phyloP scores from a whole-genome alignment of 2,329 filamentous ascomycete genomes.

The Colletotrichum euphorbiae region DNA sequence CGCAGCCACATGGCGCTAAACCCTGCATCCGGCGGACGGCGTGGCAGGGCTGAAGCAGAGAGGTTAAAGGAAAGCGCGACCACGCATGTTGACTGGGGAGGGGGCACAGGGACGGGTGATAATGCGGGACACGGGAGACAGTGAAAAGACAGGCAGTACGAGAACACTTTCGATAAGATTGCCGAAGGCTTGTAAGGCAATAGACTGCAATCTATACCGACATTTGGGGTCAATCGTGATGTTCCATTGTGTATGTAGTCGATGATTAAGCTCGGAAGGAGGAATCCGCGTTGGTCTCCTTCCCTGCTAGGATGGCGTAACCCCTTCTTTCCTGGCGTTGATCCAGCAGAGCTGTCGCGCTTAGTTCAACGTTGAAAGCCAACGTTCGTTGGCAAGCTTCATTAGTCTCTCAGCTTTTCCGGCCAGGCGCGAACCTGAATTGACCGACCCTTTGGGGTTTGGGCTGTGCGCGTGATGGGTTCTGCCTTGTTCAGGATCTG shows the following conservation, averaged over 20 bases:
- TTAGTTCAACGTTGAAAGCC: background rate
- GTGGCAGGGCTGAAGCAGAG: constrained; percentile 20
- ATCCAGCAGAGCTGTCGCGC: background rate
- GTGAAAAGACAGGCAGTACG: background rate
- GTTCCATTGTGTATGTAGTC: too few species aligned
- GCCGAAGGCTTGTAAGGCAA: background rate
- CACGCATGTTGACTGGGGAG: background rate
- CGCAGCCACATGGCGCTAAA: constrained; percentile 26
- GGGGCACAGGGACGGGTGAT: too few species aligned
- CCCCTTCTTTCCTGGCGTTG: background rate
- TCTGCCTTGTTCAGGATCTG: background rate
- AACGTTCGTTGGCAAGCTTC: background rate
- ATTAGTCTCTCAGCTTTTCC: background rate
- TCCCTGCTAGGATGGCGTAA: too few species aligned
- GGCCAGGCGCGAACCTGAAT: background rate
- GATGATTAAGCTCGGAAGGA: background rate
- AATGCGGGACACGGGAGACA: background rate
- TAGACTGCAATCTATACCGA: too few species aligned
- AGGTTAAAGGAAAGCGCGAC: background rate
- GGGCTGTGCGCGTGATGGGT: background rate
- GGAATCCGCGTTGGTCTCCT: too few species aligned
- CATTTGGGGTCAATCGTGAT: too few species aligned
- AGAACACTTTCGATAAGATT: background rate
- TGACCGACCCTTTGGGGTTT: background rate
- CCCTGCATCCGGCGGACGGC: constrained; percentile 16